Evolutionary conservation across 2,329 filamentous ascomycete species (phyloP), one percentile per base, ranked within the genome.

Genomic region (Stemphylium lycopersici): DNA sequence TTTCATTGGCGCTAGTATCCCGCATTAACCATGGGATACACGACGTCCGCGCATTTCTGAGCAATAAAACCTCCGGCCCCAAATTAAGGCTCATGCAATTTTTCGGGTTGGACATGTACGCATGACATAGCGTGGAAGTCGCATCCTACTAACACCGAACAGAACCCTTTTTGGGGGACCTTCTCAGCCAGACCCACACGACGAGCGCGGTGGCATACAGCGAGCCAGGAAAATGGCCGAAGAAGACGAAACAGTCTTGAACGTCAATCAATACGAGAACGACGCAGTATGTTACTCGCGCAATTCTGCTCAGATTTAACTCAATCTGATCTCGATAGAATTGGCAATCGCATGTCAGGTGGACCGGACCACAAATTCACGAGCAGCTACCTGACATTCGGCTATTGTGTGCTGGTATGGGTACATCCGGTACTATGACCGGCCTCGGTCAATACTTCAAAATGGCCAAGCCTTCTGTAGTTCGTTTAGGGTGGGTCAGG

Each of bases 321-420:
- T 11, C 1, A 22, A 11, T 15, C 51, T 54, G 12, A 50, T 5
- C 11, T 44, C n/a, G 18, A 2, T 6, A 64, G 79, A 83, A 84
- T 52, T 83, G 81, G 80, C 76, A 78, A 62, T 73, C 84, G 1
- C 84, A 87, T 58, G 69, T 83, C 10, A 79, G 78, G 18, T 87
- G 84, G 84, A 87, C 84, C 0, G 84, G 84, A 0, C 81, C 83
- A 0, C 84, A 86, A 57, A 84, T 87, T 13, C 73, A 80, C 41
- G 78, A 74, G 48, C 84, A 87, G 48, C 65, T 86, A 0, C 84
- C 84, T 0, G 77, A 84, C 40, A 84, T 86, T 54, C 82, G 80
- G 31, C 65, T 86, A 2, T 75, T 86, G 13, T 85, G 83, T 54
- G 79, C 81, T 1, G 81, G 81, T 1, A 81, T 86, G 79, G 84